phyloP scores from a whole-genome alignment of 2,329 filamentous ascomycete genomes.

The Claviceps sp. region DNA sequence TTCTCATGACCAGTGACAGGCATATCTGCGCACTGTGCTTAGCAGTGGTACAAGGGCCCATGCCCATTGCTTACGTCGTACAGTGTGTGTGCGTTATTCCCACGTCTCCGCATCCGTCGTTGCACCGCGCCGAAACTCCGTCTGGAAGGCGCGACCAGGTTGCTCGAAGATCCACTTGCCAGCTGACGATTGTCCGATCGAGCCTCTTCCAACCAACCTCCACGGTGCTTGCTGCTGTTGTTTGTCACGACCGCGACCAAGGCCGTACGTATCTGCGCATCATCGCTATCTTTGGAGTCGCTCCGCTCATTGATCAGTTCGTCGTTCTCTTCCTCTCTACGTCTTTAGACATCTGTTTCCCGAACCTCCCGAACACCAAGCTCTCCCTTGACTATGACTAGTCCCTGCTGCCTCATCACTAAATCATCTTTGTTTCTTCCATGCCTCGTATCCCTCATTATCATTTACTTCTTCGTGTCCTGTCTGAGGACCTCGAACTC shows the following conservation, averaged over 20 bases:
- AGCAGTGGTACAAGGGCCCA: neutral
- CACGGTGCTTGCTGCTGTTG: constrained; percentile 5
- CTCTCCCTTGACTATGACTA: neutral
- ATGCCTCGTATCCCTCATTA: constrained; percentile 6
- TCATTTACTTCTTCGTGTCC: constrained; percentile 4
- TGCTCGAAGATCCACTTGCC: constrained; percentile 6
- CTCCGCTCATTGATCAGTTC: constrained; percentile 20
- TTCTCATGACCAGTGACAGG: neutral
- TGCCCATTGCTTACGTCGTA: neutral
- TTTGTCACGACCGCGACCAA: neutral
- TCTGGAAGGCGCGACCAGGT: neutral
- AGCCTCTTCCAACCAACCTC: constrained; percentile 6
- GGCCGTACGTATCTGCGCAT: constrained; percentile 11
- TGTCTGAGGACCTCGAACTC: constrained; percentile 2
- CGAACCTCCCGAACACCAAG: constrained; percentile 6
- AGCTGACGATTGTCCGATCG: constrained; percentile 2
- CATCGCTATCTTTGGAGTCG: constrained; percentile 12
- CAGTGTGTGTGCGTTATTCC: neutral
- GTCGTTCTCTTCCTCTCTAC: constrained; percentile 12
- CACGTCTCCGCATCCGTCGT: constrained; percentile 3
- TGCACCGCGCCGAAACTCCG: neutral
- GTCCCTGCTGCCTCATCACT: neutral
- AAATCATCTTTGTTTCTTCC: neutral
- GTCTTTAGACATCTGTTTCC: constrained; percentile 7
- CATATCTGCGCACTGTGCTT: neutral